Evolutionary conservation across 1,284 basidiomycete species (phyloP), one percentile per base, ranked within the genome.

Genomic region (Sparassis latifolia): DNA sequence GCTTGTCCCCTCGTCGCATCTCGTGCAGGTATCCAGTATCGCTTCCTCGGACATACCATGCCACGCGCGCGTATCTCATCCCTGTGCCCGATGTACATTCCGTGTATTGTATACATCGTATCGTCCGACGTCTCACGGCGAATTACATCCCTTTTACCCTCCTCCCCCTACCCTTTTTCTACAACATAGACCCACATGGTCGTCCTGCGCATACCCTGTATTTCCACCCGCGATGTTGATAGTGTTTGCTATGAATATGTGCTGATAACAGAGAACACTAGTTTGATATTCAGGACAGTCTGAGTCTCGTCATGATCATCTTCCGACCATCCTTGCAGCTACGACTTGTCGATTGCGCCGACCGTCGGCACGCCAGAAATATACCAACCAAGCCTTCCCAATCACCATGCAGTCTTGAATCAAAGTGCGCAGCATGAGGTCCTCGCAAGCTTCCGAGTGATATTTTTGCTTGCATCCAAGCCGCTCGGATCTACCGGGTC

Each of bases 141-240:
- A 20, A 20, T 20, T 20, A 20, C 20, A 20, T 20, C 20, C 7
- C 35, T 37, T 12, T 37, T 37, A 12, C 12, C 12, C 12, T 7
- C 6, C 35, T 37, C 7, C 35, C 35, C 7, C 35, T 12, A 37
- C 12, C 7, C 6, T 6, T 6, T 37, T 37, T 37, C 35, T 37
- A 6, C 12, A 12, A 37, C 35, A 37, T 20, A 20, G 20, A 37
- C 12, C 7, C 35, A 37, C 35, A 37, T 12, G 12, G 4, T 35
- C 27, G 5, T 33, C 12, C 10, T n/a, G 44, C 30, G 28, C 44
- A 40, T 47, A 46, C 45, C 32, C 33, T 46, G 45, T 46, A 46
- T 38, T 37, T 12, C 20, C 45, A 46, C 31, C 44, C 27, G 44
- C 35, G 44, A 32, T 45, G 44, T 45, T 45, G 33, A 45, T 45